Conservation (phyloP, 208 protist species). For the Naegleria gruberi region DNA sequence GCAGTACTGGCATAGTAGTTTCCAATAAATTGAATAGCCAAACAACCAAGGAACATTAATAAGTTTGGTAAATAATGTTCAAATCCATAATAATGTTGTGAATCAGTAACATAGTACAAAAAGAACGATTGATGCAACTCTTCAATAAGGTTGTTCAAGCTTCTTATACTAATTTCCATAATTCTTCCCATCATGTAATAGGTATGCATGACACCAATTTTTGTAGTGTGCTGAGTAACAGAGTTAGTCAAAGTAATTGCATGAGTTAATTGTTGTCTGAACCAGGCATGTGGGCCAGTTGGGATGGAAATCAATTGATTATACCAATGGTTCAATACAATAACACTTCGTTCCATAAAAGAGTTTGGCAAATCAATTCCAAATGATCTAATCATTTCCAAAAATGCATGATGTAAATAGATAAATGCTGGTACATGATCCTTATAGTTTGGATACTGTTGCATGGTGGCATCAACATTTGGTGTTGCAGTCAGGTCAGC, state of each 20-base stretch:
- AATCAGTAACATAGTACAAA: neutral
- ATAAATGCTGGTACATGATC: neutral
- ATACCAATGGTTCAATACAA: neutral
- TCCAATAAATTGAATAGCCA: neutral
- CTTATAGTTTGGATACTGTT: neutral
- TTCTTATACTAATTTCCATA: neutral
- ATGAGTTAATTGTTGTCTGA: constrained; percentile 1
- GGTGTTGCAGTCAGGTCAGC: neutral
- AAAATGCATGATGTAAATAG: neutral
- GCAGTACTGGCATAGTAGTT: neutral
- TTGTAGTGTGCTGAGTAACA: neutral
- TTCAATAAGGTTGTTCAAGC: constrained; percentile 24
- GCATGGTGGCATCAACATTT: neutral
- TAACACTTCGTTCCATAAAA: neutral
- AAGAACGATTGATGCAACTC: constrained; percentile 21
- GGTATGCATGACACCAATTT: neutral
- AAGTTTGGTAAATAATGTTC: constrained; percentile 21
- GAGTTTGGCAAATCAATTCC: neutral
- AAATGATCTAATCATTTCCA: no score
- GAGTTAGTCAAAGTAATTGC: neutral
- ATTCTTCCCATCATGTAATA: neutral
- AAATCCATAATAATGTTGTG: constrained; percentile 7
- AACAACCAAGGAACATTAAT: neutral
- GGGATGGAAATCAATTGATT: neutral
- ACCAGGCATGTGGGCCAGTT: constrained; percentile 7